Conservation (phyloP, 345 rosid genomes). For the Gossypium sturtianum region DNA sequence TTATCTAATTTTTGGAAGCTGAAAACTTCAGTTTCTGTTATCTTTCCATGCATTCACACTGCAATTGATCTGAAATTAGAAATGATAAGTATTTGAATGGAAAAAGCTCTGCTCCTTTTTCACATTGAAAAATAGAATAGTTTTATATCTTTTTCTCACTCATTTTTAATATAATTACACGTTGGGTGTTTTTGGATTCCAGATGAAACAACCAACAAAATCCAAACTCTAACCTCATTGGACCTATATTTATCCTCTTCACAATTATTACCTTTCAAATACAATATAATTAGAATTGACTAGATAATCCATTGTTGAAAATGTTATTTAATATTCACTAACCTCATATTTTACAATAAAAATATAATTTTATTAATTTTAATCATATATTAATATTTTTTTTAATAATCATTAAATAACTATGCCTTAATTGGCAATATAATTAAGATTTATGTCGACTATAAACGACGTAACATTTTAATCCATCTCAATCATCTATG, state of each 20-base stretch:
- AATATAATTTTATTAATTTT: too few relatives aligned
- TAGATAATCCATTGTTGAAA: background rate
- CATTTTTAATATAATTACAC: background rate
- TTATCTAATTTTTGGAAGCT: constrained; percentile 10
- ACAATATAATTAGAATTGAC: background rate
- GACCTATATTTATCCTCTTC: background rate
- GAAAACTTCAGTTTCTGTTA: constrained; percentile 4
- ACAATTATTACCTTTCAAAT: background rate
- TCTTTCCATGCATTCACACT: constrained; percentile 8
- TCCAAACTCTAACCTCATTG: constrained; percentile 2
- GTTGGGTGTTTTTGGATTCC: background rate
- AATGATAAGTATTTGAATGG: background rate
- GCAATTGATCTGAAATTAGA: background rate
- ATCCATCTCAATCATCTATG: too few relatives aligned
- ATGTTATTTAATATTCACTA: too few relatives aligned
- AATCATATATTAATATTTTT: too few relatives aligned
- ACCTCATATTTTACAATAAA: too few relatives aligned
- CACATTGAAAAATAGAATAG: constrained; percentile 2
- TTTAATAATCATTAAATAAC: too few relatives aligned
- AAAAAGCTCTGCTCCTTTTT: background rate
- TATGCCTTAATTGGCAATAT: too few relatives aligned
- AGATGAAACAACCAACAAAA: constrained; percentile 7
- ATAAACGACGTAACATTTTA: too few relatives aligned
- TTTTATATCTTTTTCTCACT: background rate
- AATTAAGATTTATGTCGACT: too few relatives aligned